These are phyloP conservation scores for Fraxinus quadrangulata DNA, from an alignment of 257 asterid genomes.

Conservation along the genomic window DNA sequence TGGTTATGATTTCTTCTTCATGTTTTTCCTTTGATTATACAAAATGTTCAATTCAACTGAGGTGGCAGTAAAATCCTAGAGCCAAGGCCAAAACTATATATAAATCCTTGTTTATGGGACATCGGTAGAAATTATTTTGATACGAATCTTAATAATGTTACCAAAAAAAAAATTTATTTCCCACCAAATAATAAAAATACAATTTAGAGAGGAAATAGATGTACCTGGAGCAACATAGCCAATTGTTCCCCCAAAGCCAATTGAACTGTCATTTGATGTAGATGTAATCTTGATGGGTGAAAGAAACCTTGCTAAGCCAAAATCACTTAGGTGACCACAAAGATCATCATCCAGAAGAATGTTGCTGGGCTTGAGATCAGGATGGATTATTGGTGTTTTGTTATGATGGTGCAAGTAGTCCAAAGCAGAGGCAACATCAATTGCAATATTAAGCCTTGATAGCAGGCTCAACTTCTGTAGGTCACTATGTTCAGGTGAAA, in stretches of 20 bases:
- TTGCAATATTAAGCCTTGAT: constrained; percentile 25
- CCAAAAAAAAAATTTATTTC: neutral
- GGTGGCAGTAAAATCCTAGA: too few species aligned
- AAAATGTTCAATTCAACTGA: too few species aligned
- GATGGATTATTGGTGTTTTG: neutral
- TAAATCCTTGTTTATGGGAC: too few species aligned
- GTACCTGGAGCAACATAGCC: constrained; percentile 31
- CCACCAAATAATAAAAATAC: neutral
- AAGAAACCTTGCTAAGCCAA: constrained; percentile 24
- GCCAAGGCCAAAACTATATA: too few species aligned
- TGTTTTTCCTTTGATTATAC: too few species aligned
- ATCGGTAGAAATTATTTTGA: too few species aligned
- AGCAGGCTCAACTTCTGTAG: constrained; percentile 4
- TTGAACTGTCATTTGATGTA: neutral
- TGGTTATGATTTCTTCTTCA: too few species aligned
- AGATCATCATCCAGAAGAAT: constrained; percentile 31
- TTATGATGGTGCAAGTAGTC: constrained; percentile 9
- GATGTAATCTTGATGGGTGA: neutral
- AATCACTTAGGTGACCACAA: constrained; percentile 28
- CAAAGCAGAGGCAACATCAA: constrained; percentile 28
- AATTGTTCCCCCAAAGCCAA: constrained; percentile 21
- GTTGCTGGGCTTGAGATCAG: constrained; percentile 46
- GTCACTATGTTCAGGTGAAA: neutral
- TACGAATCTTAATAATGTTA: too few species aligned
- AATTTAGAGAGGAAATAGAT: neutral